These are phyloP conservation scores for Phytophthora uliginosa DNA, from an alignment of 352 stramenopile species.

Conservation along the genomic window DNA sequence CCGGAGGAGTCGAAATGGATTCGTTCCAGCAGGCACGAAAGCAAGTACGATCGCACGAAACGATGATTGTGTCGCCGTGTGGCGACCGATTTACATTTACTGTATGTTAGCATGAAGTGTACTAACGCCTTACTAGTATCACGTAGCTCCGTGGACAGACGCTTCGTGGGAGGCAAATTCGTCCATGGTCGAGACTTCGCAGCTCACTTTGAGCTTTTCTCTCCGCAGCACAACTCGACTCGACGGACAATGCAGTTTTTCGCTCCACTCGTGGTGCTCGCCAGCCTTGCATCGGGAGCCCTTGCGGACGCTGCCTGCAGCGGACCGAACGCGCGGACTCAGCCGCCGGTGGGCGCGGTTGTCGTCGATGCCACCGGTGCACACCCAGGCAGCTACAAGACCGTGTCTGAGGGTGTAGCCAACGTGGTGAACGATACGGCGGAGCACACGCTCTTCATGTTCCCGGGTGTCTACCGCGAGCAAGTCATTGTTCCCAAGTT, in stretches of 20 bases:
- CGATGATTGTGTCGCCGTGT: neutral
- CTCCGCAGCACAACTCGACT: neutral
- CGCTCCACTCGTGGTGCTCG: neutral
- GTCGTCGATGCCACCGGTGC: slow-evolving; percentile 18
- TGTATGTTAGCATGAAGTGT: neutral
- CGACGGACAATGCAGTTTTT: neutral
- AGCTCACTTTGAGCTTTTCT: slow-evolving; percentile 11
- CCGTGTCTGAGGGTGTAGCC: slow-evolving; percentile 10
- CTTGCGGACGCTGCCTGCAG: slow-evolving; percentile 12
- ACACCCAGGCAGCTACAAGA: slow-evolving; percentile 11
- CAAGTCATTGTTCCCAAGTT: slow-evolving; percentile 18
- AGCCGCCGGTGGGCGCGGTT: slow-evolving; percentile 8
- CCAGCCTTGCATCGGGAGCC: neutral
- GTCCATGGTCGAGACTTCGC: neutral
- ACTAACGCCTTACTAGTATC: neutral
- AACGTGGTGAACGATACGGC: slow-evolving; percentile 7
- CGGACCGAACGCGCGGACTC: slow-evolving; percentile 13
- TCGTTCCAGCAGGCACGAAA: neutral
- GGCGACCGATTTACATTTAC: neutral
- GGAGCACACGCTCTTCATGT: slow-evolving; percentile 25
- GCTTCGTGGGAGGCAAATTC: neutral
- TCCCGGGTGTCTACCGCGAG: slow-evolving; percentile 25
- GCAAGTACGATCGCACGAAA: neutral
- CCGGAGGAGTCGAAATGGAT: neutral
- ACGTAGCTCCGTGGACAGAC: neutral